phyloP scores from a whole-genome alignment of 2,329 filamentous ascomycete species.

The Aspergillus novofumigatus region DNA sequence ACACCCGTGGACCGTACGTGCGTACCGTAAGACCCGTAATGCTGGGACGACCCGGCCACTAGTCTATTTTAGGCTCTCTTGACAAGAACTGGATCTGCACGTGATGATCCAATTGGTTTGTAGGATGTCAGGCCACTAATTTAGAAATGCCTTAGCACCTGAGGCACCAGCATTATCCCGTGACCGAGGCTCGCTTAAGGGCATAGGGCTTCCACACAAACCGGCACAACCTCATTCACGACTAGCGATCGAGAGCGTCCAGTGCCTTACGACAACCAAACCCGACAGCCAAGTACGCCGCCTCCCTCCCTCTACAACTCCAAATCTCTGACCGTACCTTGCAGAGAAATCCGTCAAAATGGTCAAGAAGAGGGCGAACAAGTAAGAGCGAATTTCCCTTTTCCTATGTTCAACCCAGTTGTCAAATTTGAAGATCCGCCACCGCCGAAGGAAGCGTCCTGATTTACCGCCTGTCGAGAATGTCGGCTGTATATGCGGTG shows the following conservation, averaged over 20 bases:
- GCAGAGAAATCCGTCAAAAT: slow-evolving; percentile 56
- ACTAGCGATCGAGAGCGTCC: slow-evolving; percentile 23
- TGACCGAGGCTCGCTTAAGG: slow-evolving; percentile 36
- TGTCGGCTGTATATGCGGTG: neutral
- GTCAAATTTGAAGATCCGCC: slow-evolving; percentile 20
- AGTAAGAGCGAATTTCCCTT: slow-evolving; percentile 49
- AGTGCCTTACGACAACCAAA: slow-evolving; percentile 37
- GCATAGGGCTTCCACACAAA: slow-evolving; percentile 38
- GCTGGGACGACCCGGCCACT: slow-evolving; percentile 18
- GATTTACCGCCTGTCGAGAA: neutral
- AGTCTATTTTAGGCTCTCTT: slow-evolving; percentile 7
- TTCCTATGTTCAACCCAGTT: slow-evolving; percentile 22
- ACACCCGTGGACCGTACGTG: neutral
- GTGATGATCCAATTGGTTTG: slow-evolving; percentile 6
- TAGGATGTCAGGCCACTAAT: slow-evolving; percentile 13
- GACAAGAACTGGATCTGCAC: slow-evolving; percentile 1
- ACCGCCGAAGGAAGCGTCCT: slow-evolving; percentile 11
- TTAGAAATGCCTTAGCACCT: slow-evolving; percentile 1
- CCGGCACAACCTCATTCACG: slow-evolving; percentile 31
- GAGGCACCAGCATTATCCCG: slow-evolving; percentile 16
- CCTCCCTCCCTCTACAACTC: slow-evolving; percentile 19
- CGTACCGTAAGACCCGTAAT: slow-evolving; percentile 20
- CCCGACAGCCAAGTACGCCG: slow-evolving; percentile 40
- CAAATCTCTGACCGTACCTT: slow-evolving; percentile 27
- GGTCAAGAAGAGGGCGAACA: slow-evolving; percentile 73